These are phyloP conservation scores for Populus hybrid DNA, from an alignment of 441 rosid genomes.

Conservation along the genomic window DNA sequence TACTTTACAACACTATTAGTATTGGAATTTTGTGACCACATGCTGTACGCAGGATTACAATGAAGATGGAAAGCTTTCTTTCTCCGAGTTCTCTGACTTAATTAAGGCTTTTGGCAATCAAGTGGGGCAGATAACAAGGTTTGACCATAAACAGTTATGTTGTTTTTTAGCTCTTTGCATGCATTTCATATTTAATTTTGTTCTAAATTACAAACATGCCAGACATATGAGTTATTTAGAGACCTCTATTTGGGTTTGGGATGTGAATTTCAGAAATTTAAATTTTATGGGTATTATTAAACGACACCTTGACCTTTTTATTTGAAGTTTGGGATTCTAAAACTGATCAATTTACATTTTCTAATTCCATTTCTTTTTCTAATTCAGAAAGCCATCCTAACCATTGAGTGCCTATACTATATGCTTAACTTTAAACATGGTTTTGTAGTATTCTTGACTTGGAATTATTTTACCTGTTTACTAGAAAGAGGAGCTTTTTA, in stretches of 20 bases:
- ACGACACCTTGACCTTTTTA: not conserved
- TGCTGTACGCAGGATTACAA: slow-evolving; percentile 56
- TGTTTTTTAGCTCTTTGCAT: not conserved
- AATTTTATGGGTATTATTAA: not conserved
- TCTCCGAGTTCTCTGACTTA: slow-evolving; percentile 74
- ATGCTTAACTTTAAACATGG: not conserved
- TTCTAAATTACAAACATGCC: not conserved
- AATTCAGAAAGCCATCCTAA: not conserved
- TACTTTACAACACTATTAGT: not conserved
- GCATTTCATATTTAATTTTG: not conserved
- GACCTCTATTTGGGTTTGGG: not conserved
- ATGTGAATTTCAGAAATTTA: slow-evolving; percentile 1
- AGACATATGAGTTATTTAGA: not conserved
- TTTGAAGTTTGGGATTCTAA: slow-evolving; percentile 7
- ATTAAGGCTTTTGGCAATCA: slow-evolving; percentile 81
- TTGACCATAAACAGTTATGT: slow-evolving; percentile 12
- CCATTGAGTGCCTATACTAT: not conserved
- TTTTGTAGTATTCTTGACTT: slow-evolving; percentile 9
- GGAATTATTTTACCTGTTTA: slow-evolving; percentile 31
- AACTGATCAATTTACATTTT: not conserved
- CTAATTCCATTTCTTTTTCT: not conserved
- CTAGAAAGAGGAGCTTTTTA: slow-evolving; percentile 90
- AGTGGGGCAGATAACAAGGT: slow-evolving; percentile 82
- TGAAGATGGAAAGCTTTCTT: slow-evolving; percentile 82
- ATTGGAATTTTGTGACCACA: not conserved